A percentile compares a stretch with the other conserved stretches of the same genome.
These are phyloP conservation scores for Podospora tetraspora DNA, from an alignment of 495 filamentous ascomycete genomes.

Conservation along the genomic window DNA sequence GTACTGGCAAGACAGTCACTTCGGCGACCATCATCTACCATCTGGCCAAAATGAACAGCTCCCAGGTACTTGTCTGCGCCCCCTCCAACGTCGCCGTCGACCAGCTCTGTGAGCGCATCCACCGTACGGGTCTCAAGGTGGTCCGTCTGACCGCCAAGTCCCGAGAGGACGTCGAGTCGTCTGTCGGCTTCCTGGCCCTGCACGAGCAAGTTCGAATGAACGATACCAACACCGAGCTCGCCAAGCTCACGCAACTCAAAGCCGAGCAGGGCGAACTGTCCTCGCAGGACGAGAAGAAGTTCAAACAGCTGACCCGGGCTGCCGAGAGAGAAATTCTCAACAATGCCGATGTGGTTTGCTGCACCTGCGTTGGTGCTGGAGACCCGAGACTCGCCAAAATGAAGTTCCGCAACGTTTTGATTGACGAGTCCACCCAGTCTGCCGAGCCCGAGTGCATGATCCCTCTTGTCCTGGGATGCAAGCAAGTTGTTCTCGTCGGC, in stretches of 20 bases:
- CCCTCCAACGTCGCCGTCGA: conserved; percentile 99
- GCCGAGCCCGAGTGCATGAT: conserved; percentile 99
- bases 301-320: conserved; percentile 87
- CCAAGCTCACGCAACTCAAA: conserved; percentile 89
- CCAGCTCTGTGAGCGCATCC: conserved; percentile 96
- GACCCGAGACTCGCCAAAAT: conserved; percentile 92
- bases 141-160: conserved; percentile 99
- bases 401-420: conserved; percentile 96
- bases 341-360: conserved; percentile 98
- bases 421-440: conserved; percentile 98
- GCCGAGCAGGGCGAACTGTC: conserved; percentile 85
- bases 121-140: conserved; percentile 88
- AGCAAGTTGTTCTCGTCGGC: conserved; percentile 95
- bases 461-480: conserved; percentile 92
- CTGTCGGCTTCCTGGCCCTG: conserved; percentile 87
- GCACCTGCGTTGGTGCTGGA: conserved; percentile 96
- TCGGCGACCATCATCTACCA: conserved; percentile 99
- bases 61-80: conserved; percentile 92
- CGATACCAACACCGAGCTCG: conserved; percentile 88
- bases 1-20: conserved; percentile 98
- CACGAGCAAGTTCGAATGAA: conserved; percentile 98
- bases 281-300: conserved; percentile 96
- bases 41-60: conserved; percentile 88
- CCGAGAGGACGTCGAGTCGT: conserved; percentile 95
- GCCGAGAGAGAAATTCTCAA: conserved; percentile 93